Evolutionary conservation across 2,329 filamentous ascomycete genomes (phyloP).

Genomic region (Claviceps arundinis): DNA sequence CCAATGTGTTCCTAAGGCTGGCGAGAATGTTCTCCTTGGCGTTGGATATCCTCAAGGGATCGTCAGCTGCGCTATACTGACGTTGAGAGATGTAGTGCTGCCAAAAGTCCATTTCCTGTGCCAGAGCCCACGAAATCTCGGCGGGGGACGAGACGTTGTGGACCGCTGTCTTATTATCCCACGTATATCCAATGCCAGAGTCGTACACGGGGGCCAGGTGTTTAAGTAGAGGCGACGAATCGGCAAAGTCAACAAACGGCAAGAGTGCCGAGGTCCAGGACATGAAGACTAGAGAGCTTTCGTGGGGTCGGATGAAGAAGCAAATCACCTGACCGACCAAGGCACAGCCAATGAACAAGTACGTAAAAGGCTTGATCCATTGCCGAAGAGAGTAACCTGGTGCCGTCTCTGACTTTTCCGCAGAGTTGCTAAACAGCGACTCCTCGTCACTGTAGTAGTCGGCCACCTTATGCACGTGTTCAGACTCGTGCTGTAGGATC

Average conservation of each 20-base stretch:
- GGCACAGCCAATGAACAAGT: conserved; percentile 6
- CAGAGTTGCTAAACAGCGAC: background rate
- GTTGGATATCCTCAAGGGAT: conserved; percentile 29
- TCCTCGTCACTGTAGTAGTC: conserved; percentile 5
- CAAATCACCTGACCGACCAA: conserved; percentile 12
- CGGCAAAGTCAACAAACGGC: conserved; percentile 20
- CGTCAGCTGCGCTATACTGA: conserved; percentile 20
- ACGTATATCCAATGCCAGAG: conserved; percentile 11
- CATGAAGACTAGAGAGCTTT: conserved; percentile 20
- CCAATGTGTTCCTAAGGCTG: conserved; percentile 13
- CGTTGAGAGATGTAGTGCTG: conserved; percentile 15
- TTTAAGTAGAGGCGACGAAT: conserved; percentile 14
- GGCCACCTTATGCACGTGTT: conserved; percentile 4
- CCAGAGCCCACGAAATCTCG: conserved; percentile 16
- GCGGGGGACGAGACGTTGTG: conserved; percentile 8
- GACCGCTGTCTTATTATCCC: conserved; percentile 19
- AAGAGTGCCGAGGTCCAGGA: conserved; percentile 21
- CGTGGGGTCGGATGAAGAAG: conserved; percentile 14
- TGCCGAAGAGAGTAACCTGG: background rate
- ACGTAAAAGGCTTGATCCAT: conserved; percentile 3
- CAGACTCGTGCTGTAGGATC: conserved; percentile 14
- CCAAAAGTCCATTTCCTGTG: conserved; percentile 11
- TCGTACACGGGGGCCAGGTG: conserved; percentile 12
- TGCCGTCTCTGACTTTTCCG: background rate
- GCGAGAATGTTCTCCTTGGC: conserved; percentile 19